phyloP scores from a whole-genome alignment of 306 rosid species.

The Hippophae rhamnoides region DNA sequence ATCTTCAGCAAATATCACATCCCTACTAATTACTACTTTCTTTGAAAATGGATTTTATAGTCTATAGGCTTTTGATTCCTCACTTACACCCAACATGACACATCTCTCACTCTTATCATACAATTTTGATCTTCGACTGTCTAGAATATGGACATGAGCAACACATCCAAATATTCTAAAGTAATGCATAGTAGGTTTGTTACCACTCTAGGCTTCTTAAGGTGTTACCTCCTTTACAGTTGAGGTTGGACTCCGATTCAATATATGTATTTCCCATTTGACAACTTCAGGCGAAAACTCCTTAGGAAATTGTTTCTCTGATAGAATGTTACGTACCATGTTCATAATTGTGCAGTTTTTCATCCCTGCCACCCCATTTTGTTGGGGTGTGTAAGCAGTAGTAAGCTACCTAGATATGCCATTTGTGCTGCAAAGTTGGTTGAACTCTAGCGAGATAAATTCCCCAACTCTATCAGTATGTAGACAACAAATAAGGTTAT shows the following conservation, averaged over 20 bases:
- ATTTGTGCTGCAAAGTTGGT: background rate
- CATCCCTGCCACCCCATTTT: background rate
- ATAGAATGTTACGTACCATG: background rate
- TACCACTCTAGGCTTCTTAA: too few relatives aligned
- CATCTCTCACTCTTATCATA: too few relatives aligned
- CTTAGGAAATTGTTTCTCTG: background rate
- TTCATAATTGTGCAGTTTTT: background rate
- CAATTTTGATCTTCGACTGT: too few relatives aligned
- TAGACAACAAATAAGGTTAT: background rate
- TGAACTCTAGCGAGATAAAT: background rate
- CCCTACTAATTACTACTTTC: background rate
- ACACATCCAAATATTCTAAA: too few relatives aligned
- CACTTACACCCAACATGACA: too few relatives aligned
- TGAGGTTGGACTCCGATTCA: constrained; percentile 1
- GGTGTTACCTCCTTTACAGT: background rate
- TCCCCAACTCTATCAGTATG: background rate
- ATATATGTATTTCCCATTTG: background rate
- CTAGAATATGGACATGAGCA: too few relatives aligned
- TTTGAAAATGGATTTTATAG: too few relatives aligned
- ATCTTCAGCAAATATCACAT: background rate
- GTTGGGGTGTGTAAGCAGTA: background rate
- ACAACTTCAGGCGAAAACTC: background rate
- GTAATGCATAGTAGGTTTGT: too few relatives aligned
- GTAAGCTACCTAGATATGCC: background rate
- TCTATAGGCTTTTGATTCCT: background rate